Evolutionary conservation across 306 rosid species (phyloP).

Genomic region (Pueraria montana): DNA sequence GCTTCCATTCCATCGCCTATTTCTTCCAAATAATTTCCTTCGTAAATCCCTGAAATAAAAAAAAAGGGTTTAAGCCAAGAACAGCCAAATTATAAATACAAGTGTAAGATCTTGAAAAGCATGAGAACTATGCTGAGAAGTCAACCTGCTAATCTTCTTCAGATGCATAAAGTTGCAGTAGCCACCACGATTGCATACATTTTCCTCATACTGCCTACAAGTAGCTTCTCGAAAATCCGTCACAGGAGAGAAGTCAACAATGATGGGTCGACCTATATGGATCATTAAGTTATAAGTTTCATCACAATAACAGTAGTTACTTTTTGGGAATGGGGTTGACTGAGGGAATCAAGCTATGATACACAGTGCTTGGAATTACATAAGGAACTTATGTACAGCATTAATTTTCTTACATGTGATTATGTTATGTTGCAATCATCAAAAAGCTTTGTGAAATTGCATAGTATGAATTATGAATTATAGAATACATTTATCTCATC

Average conservation of each 20-base stretch:
- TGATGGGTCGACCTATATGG: conserved; percentile 87
- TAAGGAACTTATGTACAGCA: background rate
- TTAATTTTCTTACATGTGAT: background rate
- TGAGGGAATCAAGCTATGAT: conserved; percentile 2
- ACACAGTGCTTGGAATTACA: background rate
- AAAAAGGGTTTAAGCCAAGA: background rate
- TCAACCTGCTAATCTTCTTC: conserved; percentile 93
- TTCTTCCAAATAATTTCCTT: conserved; percentile 86
- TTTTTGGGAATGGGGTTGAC: background rate
- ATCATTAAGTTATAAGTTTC: conserved; percentile 43
- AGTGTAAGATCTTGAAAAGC: background rate
- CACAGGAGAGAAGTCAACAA: conserved; percentile 96
- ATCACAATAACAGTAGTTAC: background rate
- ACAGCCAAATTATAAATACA: conserved; percentile 1
- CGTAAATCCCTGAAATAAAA: conserved; percentile 82
- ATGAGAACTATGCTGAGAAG: background rate
- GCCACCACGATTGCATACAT: conserved; percentile 98
- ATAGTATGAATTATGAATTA: conserved; percentile 7
- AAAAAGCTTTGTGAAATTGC: background rate
- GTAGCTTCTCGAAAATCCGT: conserved; percentile 99
- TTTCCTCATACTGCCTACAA: conserved; percentile 98
- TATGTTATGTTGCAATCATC: background rate
- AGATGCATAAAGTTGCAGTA: conserved; percentile 98
- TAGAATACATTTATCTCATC: background rate
- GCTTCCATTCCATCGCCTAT: conserved; percentile 77